Conservation (phyloP, 176 grass and related monocot genomes). For the Oryza punctata region DNA sequence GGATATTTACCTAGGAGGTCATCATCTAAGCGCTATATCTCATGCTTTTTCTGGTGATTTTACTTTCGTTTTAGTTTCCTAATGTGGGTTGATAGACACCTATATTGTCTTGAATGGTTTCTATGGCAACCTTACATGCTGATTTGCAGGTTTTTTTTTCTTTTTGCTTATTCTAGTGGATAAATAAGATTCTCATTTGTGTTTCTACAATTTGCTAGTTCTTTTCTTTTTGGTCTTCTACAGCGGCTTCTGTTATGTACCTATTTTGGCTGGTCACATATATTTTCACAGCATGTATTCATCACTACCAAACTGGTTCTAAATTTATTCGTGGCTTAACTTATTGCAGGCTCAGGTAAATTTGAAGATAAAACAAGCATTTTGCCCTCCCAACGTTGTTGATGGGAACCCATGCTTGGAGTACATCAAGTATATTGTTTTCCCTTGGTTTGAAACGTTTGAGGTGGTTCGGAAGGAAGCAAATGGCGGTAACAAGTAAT, state of each 20-base stretch:
- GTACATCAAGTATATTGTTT: slow-evolving; percentile 87
- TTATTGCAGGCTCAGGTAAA: slow-evolving; percentile 74
- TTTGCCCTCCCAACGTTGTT: slow-evolving; percentile 74
- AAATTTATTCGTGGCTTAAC: slow-evolving; percentile 13
- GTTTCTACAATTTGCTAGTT: background rate
- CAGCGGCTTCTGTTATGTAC: background rate
- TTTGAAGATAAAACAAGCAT: slow-evolving; percentile 94
- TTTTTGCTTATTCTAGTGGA: background rate
- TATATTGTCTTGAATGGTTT: background rate
- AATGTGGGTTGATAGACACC: too few relatives aligned
- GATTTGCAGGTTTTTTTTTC: background rate
- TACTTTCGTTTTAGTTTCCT: too few relatives aligned
- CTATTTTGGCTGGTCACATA: background rate
- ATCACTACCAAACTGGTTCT: background rate
- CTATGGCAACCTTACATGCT: background rate
- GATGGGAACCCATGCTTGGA: slow-evolving; percentile 92
- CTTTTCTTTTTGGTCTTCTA: background rate
- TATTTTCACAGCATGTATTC: background rate
- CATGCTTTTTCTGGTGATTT: too few relatives aligned
- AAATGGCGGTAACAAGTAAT: slow-evolving; percentile 89
- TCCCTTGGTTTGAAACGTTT: slow-evolving; percentile 88
- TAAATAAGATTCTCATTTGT: background rate
- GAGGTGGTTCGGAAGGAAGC: slow-evolving; percentile 67
- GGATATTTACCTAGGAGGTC: slow-evolving; percentile 1
- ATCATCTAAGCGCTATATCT: background rate